Evolutionary conservation across 306 rosid species (phyloP), one percentile per base, ranked within the genome.

Genomic region (Glycine soja): DNA sequence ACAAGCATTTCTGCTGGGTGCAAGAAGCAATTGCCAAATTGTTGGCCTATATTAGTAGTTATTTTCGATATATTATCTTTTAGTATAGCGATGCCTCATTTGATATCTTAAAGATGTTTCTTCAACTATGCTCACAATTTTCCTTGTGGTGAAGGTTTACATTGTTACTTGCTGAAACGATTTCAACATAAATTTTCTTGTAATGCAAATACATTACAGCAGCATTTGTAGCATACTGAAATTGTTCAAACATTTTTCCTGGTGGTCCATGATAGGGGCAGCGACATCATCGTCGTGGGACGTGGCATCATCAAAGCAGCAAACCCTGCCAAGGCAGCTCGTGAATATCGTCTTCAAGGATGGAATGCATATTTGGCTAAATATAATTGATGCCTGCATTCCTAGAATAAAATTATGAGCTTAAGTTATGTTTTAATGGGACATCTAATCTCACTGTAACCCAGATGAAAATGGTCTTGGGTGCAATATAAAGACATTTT

Each of bases 181-280:
- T 40, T 5, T 40, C 43, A 40, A 40, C 54, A 30, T 71, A 5
- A 61, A 56, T 8, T 68, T 54, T 54, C 57, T 45, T 72, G 66
- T 64, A 74, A 32, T 46, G 75, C 13, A 77, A 58, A 54, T 18
- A 4, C 45, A 14, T 19, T 12, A 4, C 10, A 30, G 67, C 67
- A 59, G 2, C 67, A 18, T 34, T 12, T 30, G 38, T 4, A 80
- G 77, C 14, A 7, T 3, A 40, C 48, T 11, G 71, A 30, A 72
- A 8, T 18, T 58, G 40, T 50, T 58, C 45, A 76, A 86, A 50
- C 42, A 51, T 43, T 79, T 7, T 87, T 89, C 4, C 85, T 91
- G 99, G 97, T 92, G 0, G 85, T 95, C n/a, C 86, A 87, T 50
- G 91, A 95, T 8, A 89, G 97, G 86, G 97, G 97, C 18, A 95